Percentiles rank a stretch among this genome's conserved stretches.
These are phyloP conservation scores for Isatis lusitanica DNA, from an alignment of 441 rosid genomes.

Conservation along the genomic window DNA sequence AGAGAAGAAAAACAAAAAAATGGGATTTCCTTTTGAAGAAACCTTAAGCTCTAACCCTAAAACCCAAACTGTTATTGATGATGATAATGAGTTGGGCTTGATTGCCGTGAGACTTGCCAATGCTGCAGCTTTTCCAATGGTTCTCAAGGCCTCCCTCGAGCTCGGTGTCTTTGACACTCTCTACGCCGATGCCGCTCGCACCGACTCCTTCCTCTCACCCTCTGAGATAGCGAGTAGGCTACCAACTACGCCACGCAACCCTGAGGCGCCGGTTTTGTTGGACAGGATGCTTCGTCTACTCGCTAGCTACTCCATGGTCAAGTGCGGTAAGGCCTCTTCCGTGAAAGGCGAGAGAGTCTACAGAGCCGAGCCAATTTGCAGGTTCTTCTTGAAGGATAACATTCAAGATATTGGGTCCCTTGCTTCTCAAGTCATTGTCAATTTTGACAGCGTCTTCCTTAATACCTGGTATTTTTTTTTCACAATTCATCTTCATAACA, in stretches of 20 bases:
- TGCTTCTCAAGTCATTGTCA: slow-evolving; percentile 30
- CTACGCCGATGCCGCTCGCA: not conserved
- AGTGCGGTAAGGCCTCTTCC: not conserved
- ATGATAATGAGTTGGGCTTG: slow-evolving; percentile 23
- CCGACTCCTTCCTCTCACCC: slow-evolving; percentile 7
- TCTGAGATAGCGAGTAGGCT: slow-evolving; percentile 22
- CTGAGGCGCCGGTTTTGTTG: slow-evolving; percentile 24
- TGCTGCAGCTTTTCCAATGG: slow-evolving; percentile 38
- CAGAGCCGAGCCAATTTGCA: slow-evolving; percentile 32
- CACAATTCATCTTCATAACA: not conserved
- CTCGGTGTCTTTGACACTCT: slow-evolving; percentile 35
- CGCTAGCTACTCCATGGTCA: slow-evolving; percentile 32
- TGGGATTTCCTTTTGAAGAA: slow-evolving; percentile 19
- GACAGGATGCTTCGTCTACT: slow-evolving; percentile 39
- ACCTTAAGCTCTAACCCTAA: slow-evolving; percentile 13
- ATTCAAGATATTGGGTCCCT: slow-evolving; percentile 37
- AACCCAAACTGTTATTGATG: slow-evolving; percentile 6
- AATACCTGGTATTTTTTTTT: slow-evolving; percentile 6
- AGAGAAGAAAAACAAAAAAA: not conserved
- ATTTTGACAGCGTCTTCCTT: slow-evolving; percentile 18
- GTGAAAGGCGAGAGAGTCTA: slow-evolving; percentile 36
- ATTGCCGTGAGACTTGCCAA: slow-evolving; percentile 34
- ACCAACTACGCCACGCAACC: slow-evolving; percentile 25
- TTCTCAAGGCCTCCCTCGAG: slow-evolving; percentile 36
- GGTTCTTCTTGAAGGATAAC: slow-evolving; percentile 30